Base-by-base conservation (phyloP, 2,329 filamentous ascomycete species). In the Arachnopeziza araneosa region DNA sequence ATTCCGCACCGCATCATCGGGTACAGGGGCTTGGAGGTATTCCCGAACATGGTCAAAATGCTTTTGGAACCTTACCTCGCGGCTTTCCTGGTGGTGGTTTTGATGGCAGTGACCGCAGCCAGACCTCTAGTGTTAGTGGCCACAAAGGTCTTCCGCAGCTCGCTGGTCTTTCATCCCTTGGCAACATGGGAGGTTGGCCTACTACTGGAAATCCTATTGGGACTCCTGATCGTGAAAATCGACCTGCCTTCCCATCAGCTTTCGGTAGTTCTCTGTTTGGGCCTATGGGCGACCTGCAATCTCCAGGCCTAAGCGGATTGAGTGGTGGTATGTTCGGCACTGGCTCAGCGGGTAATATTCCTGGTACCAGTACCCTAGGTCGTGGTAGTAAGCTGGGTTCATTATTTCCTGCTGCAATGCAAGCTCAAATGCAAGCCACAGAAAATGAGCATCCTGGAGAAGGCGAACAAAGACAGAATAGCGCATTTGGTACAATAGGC, bases 361-460 rank as follows among this genome's bases (percentile, higher is more conserved):
- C 79, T 79, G 60, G 80, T 59, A 76, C 85, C 7, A 87, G 87
- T 55, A 88, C 88, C 56, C 83, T 90, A 52, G 85, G 90, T 32
- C 86, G 91, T 48, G 82, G 85, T 5, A 95, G 90, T 77, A 96
- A 93, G 74, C 80, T 97, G 49, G 89, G 90, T 1, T 93, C 91
- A 1, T 78, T 99, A 24, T 97, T 99, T 70, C 93, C 93, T 9
- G 78, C 86, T 1, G 87, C 89, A 4, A 93, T 96, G 89, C 93
- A 97, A 75, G 90, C 92, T 44, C 91, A 96, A 73, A 93, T 96
- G 88, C 89, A 92, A 61, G 76, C 77, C 2, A 82, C 86, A 30
- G 89, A 93, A 14, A 87, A 88, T 51, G 82, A 84, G 24, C 79
- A 71, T 60, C 68, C 86, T 54, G 78, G 79, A 44, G 86, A 88